These are phyloP conservation scores for Metschnikowia colocasiae DNA, from an alignment of 805 yeast genomes.

Conservation along the genomic window DNA sequence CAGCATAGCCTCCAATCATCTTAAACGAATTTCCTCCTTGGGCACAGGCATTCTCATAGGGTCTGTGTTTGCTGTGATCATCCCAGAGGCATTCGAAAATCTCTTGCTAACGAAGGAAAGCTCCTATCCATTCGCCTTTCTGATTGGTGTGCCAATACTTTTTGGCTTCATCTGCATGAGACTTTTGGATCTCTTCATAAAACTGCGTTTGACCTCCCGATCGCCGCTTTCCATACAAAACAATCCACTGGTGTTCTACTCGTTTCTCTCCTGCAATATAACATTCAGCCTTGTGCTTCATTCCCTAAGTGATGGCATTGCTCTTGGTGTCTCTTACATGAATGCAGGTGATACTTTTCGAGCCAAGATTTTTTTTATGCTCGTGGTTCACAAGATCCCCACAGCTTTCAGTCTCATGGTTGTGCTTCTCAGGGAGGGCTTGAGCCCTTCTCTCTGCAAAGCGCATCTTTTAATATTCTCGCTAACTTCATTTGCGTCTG, in stretches of 20 bases:
- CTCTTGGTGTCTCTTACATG: conserved; percentile 58
- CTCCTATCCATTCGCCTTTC: conserved; percentile 17
- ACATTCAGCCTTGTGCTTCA: conserved; percentile 65
- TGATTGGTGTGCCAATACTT: conserved; percentile 47
- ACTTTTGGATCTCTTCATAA: conserved; percentile 4
- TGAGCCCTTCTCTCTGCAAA: conserved; percentile 29
- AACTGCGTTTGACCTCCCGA: background rate
- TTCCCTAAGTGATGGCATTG: conserved; percentile 68
- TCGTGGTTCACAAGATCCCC: conserved; percentile 70
- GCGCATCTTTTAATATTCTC: conserved; percentile 54
- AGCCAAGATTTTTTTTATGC: conserved; percentile 52
- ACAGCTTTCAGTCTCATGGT: conserved; percentile 67
- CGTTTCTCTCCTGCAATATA: conserved; percentile 32
- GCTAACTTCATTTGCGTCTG: conserved; percentile 55
- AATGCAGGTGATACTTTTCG: conserved; percentile 36
- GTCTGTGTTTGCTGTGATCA: conserved; percentile 53
- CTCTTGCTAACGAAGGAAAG: conserved; percentile 14
- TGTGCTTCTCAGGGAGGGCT: conserved; percentile 42
- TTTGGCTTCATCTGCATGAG: conserved; percentile 55
- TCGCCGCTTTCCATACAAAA: background rate
- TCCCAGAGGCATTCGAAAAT: conserved; percentile 63
- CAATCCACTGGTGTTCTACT: conserved; percentile 27
- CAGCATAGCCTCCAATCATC: conserved; percentile 10
- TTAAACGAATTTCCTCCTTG: conserved; percentile 43
- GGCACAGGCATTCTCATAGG: conserved; percentile 62